Evolutionary conservation across 495 filamentous ascomycete species (phyloP), one percentile per base, ranked within the genome.

Genomic region (Penicillium chermesinum): DNA sequence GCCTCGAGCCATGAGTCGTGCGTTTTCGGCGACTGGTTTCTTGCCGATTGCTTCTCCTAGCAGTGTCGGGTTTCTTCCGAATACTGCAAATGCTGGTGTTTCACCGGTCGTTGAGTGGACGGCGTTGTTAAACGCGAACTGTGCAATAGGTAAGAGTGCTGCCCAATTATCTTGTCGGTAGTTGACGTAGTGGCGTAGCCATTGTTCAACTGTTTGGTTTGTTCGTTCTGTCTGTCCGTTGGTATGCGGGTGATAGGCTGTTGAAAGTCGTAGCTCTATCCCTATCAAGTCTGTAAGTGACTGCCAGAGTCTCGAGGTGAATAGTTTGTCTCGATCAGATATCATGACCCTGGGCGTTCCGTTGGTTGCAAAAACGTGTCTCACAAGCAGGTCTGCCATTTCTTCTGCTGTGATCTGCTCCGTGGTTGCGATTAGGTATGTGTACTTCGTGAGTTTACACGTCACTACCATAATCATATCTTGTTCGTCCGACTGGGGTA

Each of bases 251-350:
- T 52, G 21, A n/a, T 49, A 49, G 1, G 12, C 13, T 4, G 17
- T 49, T 21, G 27, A 49, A 38, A 49, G 46, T 41, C 46, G 41
- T 21, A 40, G 15, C 46, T 49, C 17, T 20, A 49, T 42, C 7
- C 32, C 38, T 19, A 38, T 20, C 33, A 27, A 44, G 3, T 44
- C 41, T 13, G 10, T 13, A 2, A 44, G 9, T 44, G 33, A 44
- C n/a, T 44, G 16, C 41, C 33, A 44, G n/a, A 44, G 16, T n/a
- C 32, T 44, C 15, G 7, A 32, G 14, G 7, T 44, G 22, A 46
- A 46, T 4, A 46, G 18, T 27, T 36, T 46, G 25, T 46, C 22
- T 44, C 41, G n/a, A 34, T 44, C 22, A 15, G 41, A 44, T 19
- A 22, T 32, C n/a, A 38, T 30, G 4, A 30, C 25, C 10, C 25